A percentile compares a stretch with the other conserved stretches of the same genome.
Evolutionary conservation across 495 filamentous ascomycete genomes (phyloP).

Genomic region (Aspergillus cavernicola): DNA sequence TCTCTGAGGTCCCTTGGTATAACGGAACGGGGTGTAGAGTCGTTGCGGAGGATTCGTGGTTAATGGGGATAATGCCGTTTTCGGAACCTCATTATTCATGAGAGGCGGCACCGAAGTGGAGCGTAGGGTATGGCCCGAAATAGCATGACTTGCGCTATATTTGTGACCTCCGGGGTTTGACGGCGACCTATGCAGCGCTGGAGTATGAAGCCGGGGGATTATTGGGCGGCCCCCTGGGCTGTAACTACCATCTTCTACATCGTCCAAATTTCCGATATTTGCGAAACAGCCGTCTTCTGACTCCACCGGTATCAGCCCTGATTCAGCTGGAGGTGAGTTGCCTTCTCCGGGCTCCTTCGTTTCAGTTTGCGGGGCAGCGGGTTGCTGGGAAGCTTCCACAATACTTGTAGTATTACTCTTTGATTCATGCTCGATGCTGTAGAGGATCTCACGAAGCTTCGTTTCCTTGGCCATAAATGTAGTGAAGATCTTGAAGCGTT

Average conservation of each 20-base stretch:
- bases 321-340: slow-evolving; percentile 23
- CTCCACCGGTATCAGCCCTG: slow-evolving; percentile 36
- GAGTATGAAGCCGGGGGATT: slow-evolving; percentile 21
- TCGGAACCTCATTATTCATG: slow-evolving; percentile 20
- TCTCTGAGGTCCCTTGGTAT: slow-evolving; percentile 45
- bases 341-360: slow-evolving; percentile 13
- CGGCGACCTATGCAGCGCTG: slow-evolving; percentile 18
- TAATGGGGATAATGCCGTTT: slow-evolving; percentile 29
- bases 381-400: slow-evolving; percentile 6
- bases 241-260: slow-evolving; percentile 33
- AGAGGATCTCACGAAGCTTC: slow-evolving; percentile 50
- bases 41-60: slow-evolving; percentile 40
- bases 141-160: slow-evolving; percentile 6
- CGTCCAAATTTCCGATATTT: slow-evolving; percentile 16
- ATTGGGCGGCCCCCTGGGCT: slow-evolving; percentile 51
- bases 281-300: slow-evolving; percentile 18
- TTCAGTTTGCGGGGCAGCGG: slow-evolving; percentile 9
- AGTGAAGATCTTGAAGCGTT: slow-evolving; percentile 50
- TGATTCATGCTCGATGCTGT: slow-evolving; percentile 42
- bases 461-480: slow-evolving; percentile 49
- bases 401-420: slow-evolving; percentile 11
- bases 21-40: slow-evolving; percentile 46
- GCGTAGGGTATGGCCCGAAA: slow-evolving; percentile 10
- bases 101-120: slow-evolving; percentile 27
- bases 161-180: slow-evolving; percentile 18